Evolutionary conservation across 805 yeast species (phyloP), one percentile per base, ranked within the genome.

Genomic region (Millerago galiae): DNA sequence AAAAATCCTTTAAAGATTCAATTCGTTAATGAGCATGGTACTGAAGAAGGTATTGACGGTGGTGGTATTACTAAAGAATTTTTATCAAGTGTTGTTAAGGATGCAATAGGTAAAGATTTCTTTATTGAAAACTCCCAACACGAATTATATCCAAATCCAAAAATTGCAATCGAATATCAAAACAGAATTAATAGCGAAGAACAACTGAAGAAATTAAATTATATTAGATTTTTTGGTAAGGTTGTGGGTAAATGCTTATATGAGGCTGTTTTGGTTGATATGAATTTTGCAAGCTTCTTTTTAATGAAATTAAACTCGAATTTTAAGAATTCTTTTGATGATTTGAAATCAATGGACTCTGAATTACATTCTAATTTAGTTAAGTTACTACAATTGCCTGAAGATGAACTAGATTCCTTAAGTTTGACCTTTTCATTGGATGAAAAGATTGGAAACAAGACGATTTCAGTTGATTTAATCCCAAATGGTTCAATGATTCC

Each of bases 21-120:
- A 13, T 89, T 93, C 56, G 66, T 67, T 30, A 84, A 86, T 53
- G 75, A 83, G 43, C 77, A 80, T 62, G 95, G 90, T 2, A 67
- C 65, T 13, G 98, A 91, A 58, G 88, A 81, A 0, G 99, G 99
- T 1, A 83, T 91, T 34, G 99, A 91, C 60, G 99, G 99, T 8
- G 99, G 98, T 11, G 99, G 99, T 1, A 68, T 91, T 18, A 90
- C 97, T 0, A 90, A 91, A 59, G 99, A 91, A 55, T 79, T 93
- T 48, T 64, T 91, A 42, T 88, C 91, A 2, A 69, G 82, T 39
- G 79, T 88, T 1, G 76, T 82, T 2, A 67, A 65, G 4, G 86
- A 83, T 48, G 90, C 85, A 0, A 86, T 91, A 53, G 63, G 49
- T 1, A 55, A 48, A 8, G 58, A 49, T 11, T 53, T 75, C 7